phyloP scores from a whole-genome alignment of 345 rosid species.

The Laguncularia racemosa region DNA sequence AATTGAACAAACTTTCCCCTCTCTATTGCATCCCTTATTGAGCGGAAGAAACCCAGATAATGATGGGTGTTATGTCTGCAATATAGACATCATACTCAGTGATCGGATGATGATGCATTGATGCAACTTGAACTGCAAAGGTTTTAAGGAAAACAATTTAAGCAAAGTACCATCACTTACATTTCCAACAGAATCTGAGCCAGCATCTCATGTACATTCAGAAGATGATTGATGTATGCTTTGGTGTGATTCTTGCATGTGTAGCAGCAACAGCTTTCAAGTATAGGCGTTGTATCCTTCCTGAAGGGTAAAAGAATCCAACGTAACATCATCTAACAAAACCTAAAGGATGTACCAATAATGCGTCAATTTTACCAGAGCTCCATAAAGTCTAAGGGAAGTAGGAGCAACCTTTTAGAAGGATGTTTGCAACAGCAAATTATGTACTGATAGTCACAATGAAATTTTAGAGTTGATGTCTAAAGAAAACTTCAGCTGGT shows the following conservation, averaged over 20 bases:
- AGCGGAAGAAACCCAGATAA: slow-evolving; percentile 48
- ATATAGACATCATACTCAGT: neutral
- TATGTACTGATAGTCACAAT: neutral
- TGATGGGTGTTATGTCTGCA: slow-evolving; percentile 80
- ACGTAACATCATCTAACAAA: neutral
- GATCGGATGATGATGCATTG: neutral
- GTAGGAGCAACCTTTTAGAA: neutral
- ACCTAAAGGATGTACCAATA: no score
- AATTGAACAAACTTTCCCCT: slow-evolving; percentile 46
- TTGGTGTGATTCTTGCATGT: slow-evolving; percentile 68
- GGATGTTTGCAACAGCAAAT: neutral
- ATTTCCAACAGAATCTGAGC: slow-evolving; percentile 72
- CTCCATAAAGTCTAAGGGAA: neutral
- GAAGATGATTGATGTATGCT: slow-evolving; percentile 73
- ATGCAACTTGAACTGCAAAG: neutral
- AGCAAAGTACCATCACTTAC: slow-evolving; percentile 15
- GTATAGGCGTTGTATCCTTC: slow-evolving; percentile 48
- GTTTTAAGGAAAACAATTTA: neutral
- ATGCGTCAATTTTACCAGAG: neutral
- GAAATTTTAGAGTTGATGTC: no score
- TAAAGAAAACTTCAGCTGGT: no score
- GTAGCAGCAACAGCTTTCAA: slow-evolving; percentile 53
- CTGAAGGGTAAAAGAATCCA: slow-evolving; percentile 18
- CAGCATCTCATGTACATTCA: slow-evolving; percentile 71
- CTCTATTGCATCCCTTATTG: slow-evolving; percentile 50